Evolutionary conservation across 257 asterid species (phyloP).

Genomic region (Paulownia fortunei): DNA sequence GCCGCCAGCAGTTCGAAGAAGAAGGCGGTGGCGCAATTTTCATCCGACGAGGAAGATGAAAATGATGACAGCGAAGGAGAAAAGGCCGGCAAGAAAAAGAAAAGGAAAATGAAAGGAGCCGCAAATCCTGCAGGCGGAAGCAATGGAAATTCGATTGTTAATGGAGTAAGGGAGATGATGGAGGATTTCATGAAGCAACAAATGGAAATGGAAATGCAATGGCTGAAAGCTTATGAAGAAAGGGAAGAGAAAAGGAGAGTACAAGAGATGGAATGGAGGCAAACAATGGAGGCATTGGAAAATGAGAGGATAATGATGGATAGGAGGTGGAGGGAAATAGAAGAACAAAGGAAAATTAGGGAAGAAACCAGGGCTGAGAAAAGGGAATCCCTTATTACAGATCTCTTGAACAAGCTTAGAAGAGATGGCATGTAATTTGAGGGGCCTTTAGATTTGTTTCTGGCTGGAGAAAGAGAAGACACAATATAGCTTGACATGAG

Average conservation of each 20-base stretch:
- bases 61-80: conserved; percentile 54
- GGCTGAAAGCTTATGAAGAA: conserved; percentile 66
- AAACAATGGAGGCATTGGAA: conserved; percentile 80
- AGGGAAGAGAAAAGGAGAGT: conserved; percentile 71
- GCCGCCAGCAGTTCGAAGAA: conserved; percentile 45
- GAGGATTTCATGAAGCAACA: conserved; percentile 79
- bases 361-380: conserved; percentile 85
- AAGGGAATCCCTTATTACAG: conserved; percentile 75
- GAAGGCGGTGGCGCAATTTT: conserved; percentile 39
- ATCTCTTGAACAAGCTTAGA: conserved; percentile 64
- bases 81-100: conserved; percentile 39
- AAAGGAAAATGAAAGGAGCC: conserved; percentile 42
- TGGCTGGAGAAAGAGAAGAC: background rate
- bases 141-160: conserved; percentile 7
- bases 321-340: conserved; percentile 70
- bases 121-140: background rate
- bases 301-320: conserved; percentile 81
- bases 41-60: conserved; percentile 63
- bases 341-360: conserved; percentile 72
- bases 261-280: conserved; percentile 81
- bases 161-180: conserved; percentile 59
- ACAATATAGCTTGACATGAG: background rate
- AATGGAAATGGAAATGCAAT: conserved; percentile 68
- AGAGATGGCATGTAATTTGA: conserved; percentile 43
- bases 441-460: background rate